These are phyloP conservation scores for Citropsis articulata DNA, from an alignment of 345 rosid genomes.

Conservation along the genomic window DNA sequence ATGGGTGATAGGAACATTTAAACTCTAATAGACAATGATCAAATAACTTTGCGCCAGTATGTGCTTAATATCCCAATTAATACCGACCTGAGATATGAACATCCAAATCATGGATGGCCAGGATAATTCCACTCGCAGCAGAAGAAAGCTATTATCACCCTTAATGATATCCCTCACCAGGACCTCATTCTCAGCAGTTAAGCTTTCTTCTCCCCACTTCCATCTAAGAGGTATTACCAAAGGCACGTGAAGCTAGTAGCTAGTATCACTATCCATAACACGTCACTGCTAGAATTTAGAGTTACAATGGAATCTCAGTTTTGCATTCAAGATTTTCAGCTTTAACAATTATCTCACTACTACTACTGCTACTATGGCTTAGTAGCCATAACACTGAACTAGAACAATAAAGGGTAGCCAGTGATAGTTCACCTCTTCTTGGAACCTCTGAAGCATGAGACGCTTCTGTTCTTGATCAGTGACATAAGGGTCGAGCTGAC, in stretches of 20 bases:
- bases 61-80: not conserved
- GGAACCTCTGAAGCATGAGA: constrained; percentile 94
- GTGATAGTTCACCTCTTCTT: constrained; percentile 66
- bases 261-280: not conserved
- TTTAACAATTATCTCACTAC: not conserved
- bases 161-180: not conserved
- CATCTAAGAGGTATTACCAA: not conserved
- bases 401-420: not conserved
- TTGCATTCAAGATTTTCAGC: not conserved
- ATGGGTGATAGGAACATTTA: not conserved
- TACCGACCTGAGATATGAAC: not conserved
- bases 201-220: not conserved
- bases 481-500: constrained; percentile 65
- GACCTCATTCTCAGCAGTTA: not conserved
- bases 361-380: not conserved
- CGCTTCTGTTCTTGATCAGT: constrained; percentile 84
- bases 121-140: not conserved
- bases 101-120: not conserved
- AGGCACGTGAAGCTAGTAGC: not conserved
- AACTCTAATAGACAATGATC: not conserved
- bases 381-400: not conserved
- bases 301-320: not conserved
- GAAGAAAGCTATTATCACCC: not conserved
- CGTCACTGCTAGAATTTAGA: not conserved
- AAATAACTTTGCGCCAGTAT: not conserved